These are phyloP conservation scores for Candida pseudoglaebosa DNA, from an alignment of 805 yeast genomes.

Conservation along the genomic window DNA sequence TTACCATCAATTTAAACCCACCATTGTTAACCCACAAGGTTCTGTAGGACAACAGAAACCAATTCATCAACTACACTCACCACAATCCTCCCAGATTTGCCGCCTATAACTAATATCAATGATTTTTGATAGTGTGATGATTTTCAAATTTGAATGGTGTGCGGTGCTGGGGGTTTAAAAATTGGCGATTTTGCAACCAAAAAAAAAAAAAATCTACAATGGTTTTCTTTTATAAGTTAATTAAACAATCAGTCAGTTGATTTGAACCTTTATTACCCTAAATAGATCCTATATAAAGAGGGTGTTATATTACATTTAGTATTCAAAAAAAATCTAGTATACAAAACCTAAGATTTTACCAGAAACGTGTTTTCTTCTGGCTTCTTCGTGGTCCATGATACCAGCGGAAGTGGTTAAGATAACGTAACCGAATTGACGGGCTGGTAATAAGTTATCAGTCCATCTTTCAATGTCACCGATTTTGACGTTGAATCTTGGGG, in stretches of 20 bases:
- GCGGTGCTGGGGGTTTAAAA: no score
- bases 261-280: slow-evolving; percentile 2
- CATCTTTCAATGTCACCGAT: slow-evolving; percentile 95
- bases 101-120: no score
- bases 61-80: neutral
- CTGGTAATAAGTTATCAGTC: slow-evolving; percentile 97
- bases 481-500: slow-evolving; percentile 98
- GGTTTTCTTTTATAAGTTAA: neutral
- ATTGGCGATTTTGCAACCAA: neutral
- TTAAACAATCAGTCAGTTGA: neutral
- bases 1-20: neutral
- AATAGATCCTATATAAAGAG: slow-evolving; percentile 2
- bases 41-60: neutral
- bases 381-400: slow-evolving; percentile 99
- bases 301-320: neutral
- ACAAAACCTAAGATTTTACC: slow-evolving; percentile 98
- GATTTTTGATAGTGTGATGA: no score
- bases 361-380: slow-evolving; percentile 99
- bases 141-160: no score
- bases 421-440: slow-evolving; percentile 98
- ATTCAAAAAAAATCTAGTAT: slow-evolving; percentile 49
- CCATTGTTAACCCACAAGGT: neutral
- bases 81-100: neutral
- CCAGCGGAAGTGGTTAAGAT: slow-evolving; percentile 99
- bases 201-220: neutral